Evolutionary conservation across 495 filamentous ascomycete genomes (phyloP).

Genomic region (Penicillium fimorum): DNA sequence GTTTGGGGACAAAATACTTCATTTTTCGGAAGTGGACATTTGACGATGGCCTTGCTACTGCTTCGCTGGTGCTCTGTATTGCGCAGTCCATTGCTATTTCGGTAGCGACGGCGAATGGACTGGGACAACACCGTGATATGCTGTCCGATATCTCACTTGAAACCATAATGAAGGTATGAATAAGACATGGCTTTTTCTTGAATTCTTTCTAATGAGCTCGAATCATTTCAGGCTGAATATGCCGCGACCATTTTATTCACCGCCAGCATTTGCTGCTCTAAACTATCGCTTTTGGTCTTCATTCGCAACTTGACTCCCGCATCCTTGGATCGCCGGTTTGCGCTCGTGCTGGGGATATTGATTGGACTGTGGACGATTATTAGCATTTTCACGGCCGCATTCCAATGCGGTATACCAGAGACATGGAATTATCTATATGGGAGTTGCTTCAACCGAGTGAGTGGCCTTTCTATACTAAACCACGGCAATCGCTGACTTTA

Average conservation of each 20-base stretch:
- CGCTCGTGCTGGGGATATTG: slow-evolving; percentile 23
- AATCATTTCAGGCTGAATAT: slow-evolving; percentile 30
- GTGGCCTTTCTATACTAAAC: neutral
- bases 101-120: slow-evolving; percentile 21
- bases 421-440: slow-evolving; percentile 39
- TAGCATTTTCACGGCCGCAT: slow-evolving; percentile 35
- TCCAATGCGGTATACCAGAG: slow-evolving; percentile 40
- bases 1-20: slow-evolving; percentile 17
- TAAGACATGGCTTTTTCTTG: neutral
- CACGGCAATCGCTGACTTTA: slow-evolving; percentile 2
- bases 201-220: neutral
- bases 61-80: slow-evolving; percentile 38
- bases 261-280: slow-evolving; percentile 29
- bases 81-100: slow-evolving; percentile 26
- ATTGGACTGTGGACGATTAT: slow-evolving; percentile 34
- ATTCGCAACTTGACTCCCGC: slow-evolving; percentile 27
- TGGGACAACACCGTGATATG: slow-evolving; percentile 21
- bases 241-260: slow-evolving; percentile 34
- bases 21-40: slow-evolving; percentile 18
- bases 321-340: slow-evolving; percentile 21
- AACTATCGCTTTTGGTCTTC: slow-evolving; percentile 35
- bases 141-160: slow-evolving; percentile 12
- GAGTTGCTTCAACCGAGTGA: slow-evolving; percentile 39
- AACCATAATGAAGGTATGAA: slow-evolving; percentile 11
- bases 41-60: slow-evolving; percentile 21